Percentiles rank a stretch among this genome's conserved stretches.
These are phyloP conservation scores for Moniliella sp. DNA, from an alignment of 1,284 basidiomycete genomes.

Conservation along the genomic window DNA sequence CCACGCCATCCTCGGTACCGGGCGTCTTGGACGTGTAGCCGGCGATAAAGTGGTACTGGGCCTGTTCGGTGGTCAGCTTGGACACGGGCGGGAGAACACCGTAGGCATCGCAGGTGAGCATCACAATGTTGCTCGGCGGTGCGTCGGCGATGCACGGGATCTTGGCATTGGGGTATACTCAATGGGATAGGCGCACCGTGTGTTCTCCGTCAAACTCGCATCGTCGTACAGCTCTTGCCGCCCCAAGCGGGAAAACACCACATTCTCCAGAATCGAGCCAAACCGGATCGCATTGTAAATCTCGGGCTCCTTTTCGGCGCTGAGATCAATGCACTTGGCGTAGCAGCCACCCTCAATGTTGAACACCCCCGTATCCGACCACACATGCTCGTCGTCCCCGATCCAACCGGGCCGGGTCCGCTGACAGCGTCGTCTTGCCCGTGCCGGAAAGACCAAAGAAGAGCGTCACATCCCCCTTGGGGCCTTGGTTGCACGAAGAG, in stretches of 20 bases:
- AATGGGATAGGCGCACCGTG: constrained; percentile 47
- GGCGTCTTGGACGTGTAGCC: constrained; percentile 70
- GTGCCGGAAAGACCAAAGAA: constrained; percentile 98
- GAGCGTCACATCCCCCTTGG: constrained; percentile 73
- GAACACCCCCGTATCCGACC: constrained; percentile 56
- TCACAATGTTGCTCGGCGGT: constrained; percentile 62
- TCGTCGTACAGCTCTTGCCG: constrained; percentile 88
- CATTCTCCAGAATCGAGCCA: constrained; percentile 93
- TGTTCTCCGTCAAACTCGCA: constrained; percentile 90
- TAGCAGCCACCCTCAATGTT: constrained; percentile 99
- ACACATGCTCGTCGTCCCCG: constrained; percentile 33
- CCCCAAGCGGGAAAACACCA: constrained; percentile 75
- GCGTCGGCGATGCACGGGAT: constrained; percentile 26
- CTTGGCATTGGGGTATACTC: too few relatives aligned
- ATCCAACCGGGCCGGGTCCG: constrained; percentile 28
- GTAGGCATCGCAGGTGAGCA: constrained; percentile 93
- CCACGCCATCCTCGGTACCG: constrained; percentile 89
- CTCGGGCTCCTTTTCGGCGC: constrained; percentile 84
- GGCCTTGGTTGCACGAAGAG: constrained; percentile 90
- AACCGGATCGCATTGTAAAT: constrained; percentile 87
- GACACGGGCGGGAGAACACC: constrained; percentile 91
- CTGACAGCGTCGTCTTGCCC: constrained; percentile 51
- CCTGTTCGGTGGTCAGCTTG: constrained; percentile 76
- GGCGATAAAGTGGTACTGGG: constrained; percentile 49
- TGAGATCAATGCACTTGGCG: constrained; percentile 92